Evolutionary conservation across 78 protist genomes (phyloP).

Genomic region (Capsaspora owczarzaki): DNA sequence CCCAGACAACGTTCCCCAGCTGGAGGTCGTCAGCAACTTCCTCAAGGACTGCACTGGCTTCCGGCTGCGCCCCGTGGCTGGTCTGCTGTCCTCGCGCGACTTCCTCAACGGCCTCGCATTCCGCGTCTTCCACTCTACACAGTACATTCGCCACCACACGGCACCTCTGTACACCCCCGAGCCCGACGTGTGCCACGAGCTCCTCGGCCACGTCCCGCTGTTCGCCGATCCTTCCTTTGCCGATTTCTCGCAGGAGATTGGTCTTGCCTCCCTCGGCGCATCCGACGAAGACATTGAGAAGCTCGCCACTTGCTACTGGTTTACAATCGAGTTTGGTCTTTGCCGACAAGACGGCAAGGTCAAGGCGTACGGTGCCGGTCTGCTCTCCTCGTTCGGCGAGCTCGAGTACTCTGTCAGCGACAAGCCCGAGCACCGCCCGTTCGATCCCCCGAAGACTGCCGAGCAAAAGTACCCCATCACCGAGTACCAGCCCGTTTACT

Average conservation of each 20-base stretch:
- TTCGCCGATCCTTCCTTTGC: conserved; percentile 91
- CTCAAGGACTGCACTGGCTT: conserved; percentile 76
- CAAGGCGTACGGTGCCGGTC: conserved; percentile 90
- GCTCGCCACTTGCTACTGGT: conserved; percentile 84
- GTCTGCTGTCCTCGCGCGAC: conserved; percentile 81
- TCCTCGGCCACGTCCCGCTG: conserved; percentile 92
- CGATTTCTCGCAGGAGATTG: conserved; percentile 83
- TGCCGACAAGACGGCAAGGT: conserved; percentile 65
- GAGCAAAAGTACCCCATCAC: conserved; percentile 77
- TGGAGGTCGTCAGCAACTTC: conserved; percentile 55
- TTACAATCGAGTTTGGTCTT: conserved; percentile 90
- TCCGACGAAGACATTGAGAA: conserved; percentile 73
- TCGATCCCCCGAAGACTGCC: conserved; percentile 38
- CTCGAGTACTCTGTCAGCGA: conserved; percentile 46
- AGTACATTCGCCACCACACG: conserved; percentile 84
- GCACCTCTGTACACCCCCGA: conserved; percentile 94
- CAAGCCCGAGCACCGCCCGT: conserved; percentile 43
- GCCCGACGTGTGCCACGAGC: conserved; percentile 89
- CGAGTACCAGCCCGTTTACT: conserved; percentile 81
- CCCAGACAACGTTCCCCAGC: conserved; percentile 62
- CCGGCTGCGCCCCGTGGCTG: conserved; percentile 80
- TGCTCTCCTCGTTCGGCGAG: conserved; percentile 88
- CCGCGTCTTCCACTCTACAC: conserved; percentile 87
- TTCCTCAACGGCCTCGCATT: conserved; percentile 89
- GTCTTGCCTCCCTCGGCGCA: conserved; percentile 87